Evolutionary conservation across 1,139 yeast genomes (phyloP), one percentile per base, ranked within the genome.

Genomic region (Candida sanyaensis): DNA sequence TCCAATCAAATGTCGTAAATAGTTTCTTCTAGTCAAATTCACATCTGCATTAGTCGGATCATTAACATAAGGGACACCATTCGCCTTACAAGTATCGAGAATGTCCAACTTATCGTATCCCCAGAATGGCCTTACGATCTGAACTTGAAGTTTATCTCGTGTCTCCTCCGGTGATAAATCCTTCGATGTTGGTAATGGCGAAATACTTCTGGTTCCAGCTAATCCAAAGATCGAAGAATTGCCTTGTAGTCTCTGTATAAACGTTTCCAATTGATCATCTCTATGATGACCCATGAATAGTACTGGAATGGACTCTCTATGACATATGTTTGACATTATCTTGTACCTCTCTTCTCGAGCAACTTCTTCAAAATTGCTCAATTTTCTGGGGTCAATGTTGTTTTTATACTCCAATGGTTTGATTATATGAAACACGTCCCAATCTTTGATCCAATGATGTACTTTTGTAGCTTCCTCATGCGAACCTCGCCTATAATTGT

Each of bases 211-310:
- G 54, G 80, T 68, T 0, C 83, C 80, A 2, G 61, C 69, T 11
- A 86, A 67, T 0, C 95, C 96, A 60, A 76, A 79, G 7, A 84
- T 54, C 0, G 88, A 75, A 13, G 88, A 81, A 37, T 82, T 78
- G 27, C 70, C 66, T 24, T 71, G 62, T 38, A 86, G 65, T 37
- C 96, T 63, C 61, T 83, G 73, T 23, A 85, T 55, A 55, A 80
- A 82, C 0, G 95, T 86, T 58, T 88, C 96, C 10, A 85, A 50
- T 58, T 86, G 91, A 60, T 88, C 96, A 58, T 87, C 83, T 44
- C 71, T 59, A 55, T 83, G 88, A 59, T 88, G 96, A 0, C 87
- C 96, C 44, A 84, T 68, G 41, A 83, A 62, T 9, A 88, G 51
- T 31, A 71, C 59, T 0, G 60, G 38, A 13, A 67, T 64, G 0